phyloP scores from a whole-genome alignment of 2,329 filamentous ascomycete genomes.

The Aspergillus sclerotialis region DNA sequence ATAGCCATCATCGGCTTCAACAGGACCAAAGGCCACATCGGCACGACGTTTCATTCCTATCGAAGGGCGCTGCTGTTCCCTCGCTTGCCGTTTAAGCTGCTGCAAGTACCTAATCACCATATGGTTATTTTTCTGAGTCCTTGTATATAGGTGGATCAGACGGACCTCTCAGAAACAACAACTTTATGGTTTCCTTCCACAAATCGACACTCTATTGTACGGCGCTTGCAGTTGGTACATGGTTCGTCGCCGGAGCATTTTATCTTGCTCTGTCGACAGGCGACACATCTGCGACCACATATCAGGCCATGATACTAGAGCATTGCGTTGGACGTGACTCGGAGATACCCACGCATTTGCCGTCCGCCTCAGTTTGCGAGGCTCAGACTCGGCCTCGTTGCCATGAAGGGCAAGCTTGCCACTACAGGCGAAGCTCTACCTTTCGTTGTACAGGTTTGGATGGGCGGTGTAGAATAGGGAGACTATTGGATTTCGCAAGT shows the following conservation, averaged over 20 bases:
- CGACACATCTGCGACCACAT: slow-evolving; percentile 11
- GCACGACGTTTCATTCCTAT: slow-evolving; percentile 18
- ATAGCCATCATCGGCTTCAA: not conserved
- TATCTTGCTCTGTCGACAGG: slow-evolving; percentile 38
- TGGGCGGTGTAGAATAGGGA: no score
- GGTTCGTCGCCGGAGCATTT: slow-evolving; percentile 36
- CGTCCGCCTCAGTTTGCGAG: not conserved
- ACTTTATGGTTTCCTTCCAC: slow-evolving; percentile 21
- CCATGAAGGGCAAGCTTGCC: slow-evolving; percentile 1
- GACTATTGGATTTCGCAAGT: no score
- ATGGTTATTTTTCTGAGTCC: not conserved
- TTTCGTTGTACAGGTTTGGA: no score
- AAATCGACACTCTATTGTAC: slow-evolving; percentile 24
- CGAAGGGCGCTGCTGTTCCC: slow-evolving; percentile 14
- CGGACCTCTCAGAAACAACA: slow-evolving; percentile 27
- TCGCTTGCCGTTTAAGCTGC: slow-evolving; percentile 16
- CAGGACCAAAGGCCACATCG: slow-evolving; percentile 13
- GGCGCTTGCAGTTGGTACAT: slow-evolving; percentile 22
- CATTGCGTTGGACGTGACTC: not conserved
- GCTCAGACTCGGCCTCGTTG: not conserved
- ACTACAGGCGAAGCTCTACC: no score
- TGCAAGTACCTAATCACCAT: slow-evolving; percentile 5
- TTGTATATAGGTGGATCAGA: not conserved
- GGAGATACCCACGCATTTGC: slow-evolving; percentile 1
- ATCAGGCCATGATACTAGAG: not conserved